Evolutionary conservation across 2,329 filamentous ascomycete species (phyloP), one percentile per base, ranked within the genome.

Genomic region (Lizonia empirigonia): DNA sequence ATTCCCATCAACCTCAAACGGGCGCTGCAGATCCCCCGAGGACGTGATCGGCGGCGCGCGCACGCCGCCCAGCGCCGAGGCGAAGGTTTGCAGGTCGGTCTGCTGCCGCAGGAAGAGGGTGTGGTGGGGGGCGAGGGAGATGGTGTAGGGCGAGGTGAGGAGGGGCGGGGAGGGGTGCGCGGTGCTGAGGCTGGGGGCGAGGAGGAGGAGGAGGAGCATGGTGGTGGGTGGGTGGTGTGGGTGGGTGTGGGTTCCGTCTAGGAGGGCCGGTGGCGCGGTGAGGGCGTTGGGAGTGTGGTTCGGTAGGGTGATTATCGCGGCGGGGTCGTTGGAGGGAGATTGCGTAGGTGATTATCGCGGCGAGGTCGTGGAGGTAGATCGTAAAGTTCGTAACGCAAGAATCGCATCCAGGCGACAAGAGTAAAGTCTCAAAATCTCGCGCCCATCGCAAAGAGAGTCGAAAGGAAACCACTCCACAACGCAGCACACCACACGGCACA

Each of bases 11-110:
- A 73, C 71, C 3, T 37, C 24, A 35, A 72, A 73, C 7, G 69
- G 69, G 0, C 69, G 20, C 77, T 85, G 74, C 76, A 76, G 56
- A 32, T 82, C 72, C 18, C 81, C 80, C 5, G 77, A 76, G 57
- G 81, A 69, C 8, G 69, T 74, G 15, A 75, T 72, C 22, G 85
- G 75, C 5, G 81, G 78, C 4, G 82, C 80, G 8, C 74, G 70
- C 34, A 79, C 69, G 45, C 81, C 82, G 48, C 77, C 82, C 47
- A 86, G 72, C 42, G 77, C 76, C 9, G 69, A 71, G 20, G 64
- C 72, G 59, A 78, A 78, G 20, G 68, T 62, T 50, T 76, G 69
- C 22, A 73, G 61, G 39, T 72, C 58, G 24, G 38, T 44, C 15
- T 62, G 16, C 49, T 72, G 70, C 0, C 70, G 68, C 15, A 67